phyloP scores from a whole-genome alignment of 352 stramenopile genomes.

The Plasmopara halstedii region DNA sequence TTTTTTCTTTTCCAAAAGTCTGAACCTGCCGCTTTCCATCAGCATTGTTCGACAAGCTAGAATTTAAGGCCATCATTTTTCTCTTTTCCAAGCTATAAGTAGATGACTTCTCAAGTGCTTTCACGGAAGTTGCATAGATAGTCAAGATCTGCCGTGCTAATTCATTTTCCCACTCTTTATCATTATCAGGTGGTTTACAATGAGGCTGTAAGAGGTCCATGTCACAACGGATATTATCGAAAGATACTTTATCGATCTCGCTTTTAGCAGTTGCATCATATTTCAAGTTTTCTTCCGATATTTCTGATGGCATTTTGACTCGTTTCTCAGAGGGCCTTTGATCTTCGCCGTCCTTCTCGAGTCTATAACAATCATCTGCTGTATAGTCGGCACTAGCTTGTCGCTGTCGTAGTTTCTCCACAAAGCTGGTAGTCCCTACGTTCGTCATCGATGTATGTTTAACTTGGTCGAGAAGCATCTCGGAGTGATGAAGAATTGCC shows the following conservation, averaged over 20 bases:
- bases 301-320: neutral
- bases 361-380: too few relatives aligned
- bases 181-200: slow-evolving; percentile 40
- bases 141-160: slow-evolving; percentile 85
- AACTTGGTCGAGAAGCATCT: slow-evolving; percentile 28
- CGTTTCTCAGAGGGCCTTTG: neutral
- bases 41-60: neutral
- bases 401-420: slow-evolving; percentile 24
- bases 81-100: neutral
- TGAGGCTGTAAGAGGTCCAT: slow-evolving; percentile 50
- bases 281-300: neutral
- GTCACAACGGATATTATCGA: slow-evolving; percentile 25
- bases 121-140: slow-evolving; percentile 76
- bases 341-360: too few relatives aligned
- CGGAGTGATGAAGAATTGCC: slow-evolving; percentile 46
- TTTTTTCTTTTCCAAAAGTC: neutral
- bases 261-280: neutral
- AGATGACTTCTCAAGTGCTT: slow-evolving; percentile 19
- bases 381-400: slow-evolving; percentile 1
- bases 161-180: slow-evolving; percentile 87
- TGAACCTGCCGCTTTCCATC: neutral
- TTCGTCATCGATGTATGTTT: slow-evolving; percentile 5
- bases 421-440: slow-evolving; percentile 16
- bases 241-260: neutral
- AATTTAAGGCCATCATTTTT: slow-evolving; percentile 1